Base-by-base conservation (phyloP, 805 yeast genomes). In the Priceomyces carsonii region DNA sequence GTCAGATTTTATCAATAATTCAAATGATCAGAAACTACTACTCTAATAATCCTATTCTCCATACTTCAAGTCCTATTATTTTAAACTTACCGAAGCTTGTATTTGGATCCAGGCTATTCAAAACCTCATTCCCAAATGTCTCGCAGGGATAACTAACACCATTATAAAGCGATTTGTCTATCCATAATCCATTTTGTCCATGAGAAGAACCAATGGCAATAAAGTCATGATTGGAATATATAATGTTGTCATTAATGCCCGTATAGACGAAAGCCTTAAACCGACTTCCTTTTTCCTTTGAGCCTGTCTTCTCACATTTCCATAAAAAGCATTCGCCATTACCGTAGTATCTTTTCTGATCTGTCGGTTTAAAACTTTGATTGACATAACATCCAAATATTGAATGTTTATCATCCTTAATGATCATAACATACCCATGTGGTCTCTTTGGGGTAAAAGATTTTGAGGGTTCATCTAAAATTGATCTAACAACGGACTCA, bases 271-370 rank as follows among this genome's bases (percentile, higher is more conserved):
- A 91, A 0, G 95, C 96, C 54, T 79, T 77, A 55, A 90, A 78
- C 36, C 85, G 46, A 10, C 46, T 38, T 6, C 20, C 34, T 9
- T 31, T 22, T 14, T 31, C 19, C 12, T 18, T 13, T 5, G 29
- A 26, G 27, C 26, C 29, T 16, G 34, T 10, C 17, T 30, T 29
- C 42, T 78, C 85, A n/a, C 75, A 52, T 45, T 82, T 85, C 96
- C 96, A 91, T 15, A 91, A 68, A 50, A 93, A 90, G 53, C 98
- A 89, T 57, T 91, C 96, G 1, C 97, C 96, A 61, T 90, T 90
- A 1, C 99, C 99, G 48, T 82, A 85, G 61, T 81, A 91, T 38
- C 86, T 71, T 49, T 77, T 78, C 32, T 76, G 75, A 32, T 86
- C 95, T 38, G 81, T 75, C 1, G 89, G 83, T 39, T 75, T 79